phyloP scores from a whole-genome alignment of 2,329 filamentous ascomycete genomes.

The Coniella lustricola region DNA sequence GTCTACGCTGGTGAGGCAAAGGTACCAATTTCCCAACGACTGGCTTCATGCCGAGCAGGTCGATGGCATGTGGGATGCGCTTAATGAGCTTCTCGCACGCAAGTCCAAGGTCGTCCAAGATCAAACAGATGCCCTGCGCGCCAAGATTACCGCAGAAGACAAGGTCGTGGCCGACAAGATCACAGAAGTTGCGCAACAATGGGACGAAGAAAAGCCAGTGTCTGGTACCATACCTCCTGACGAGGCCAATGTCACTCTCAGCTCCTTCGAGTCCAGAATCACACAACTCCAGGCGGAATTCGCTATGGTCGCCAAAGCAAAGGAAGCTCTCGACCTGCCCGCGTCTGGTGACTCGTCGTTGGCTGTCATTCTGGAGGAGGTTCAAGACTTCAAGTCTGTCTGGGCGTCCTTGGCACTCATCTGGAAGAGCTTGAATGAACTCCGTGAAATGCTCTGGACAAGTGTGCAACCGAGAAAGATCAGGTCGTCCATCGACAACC shows the following conservation, averaged over 20 bases:
- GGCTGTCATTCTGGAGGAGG: constrained; percentile 81
- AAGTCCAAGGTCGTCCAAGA: constrained; percentile 96
- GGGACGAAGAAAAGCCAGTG: constrained; percentile 95
- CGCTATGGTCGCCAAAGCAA: constrained; percentile 91
- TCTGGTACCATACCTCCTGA: constrained; percentile 90
- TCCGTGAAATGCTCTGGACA: constrained; percentile 87
- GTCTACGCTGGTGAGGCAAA: constrained; percentile 80
- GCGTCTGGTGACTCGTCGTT: constrained; percentile 74
- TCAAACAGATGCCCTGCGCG: constrained; percentile 87
- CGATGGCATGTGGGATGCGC: constrained; percentile 87
- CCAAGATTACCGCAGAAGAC: constrained; percentile 93
- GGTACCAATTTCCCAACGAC: constrained; percentile 87
- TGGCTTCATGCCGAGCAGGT: constrained; percentile 97
- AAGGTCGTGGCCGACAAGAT: constrained; percentile 87
- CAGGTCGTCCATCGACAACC: constrained; percentile 76
- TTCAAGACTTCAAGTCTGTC: constrained; percentile 97
- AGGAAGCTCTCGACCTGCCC: constrained; percentile 89
- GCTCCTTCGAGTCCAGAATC: constrained; percentile 76
- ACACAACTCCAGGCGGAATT: constrained; percentile 80
- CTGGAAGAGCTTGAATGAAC: constrained; percentile 92
- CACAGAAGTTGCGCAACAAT: constrained; percentile 72
- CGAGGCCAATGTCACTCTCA: constrained; percentile 75
- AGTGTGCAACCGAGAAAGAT: constrained; percentile 94
- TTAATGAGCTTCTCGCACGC: constrained; percentile 85
- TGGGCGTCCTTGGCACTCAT: constrained; percentile 95